These are phyloP conservation scores for Lepidium campestre DNA, from an alignment of 441 rosid genomes.

Conservation along the genomic window DNA sequence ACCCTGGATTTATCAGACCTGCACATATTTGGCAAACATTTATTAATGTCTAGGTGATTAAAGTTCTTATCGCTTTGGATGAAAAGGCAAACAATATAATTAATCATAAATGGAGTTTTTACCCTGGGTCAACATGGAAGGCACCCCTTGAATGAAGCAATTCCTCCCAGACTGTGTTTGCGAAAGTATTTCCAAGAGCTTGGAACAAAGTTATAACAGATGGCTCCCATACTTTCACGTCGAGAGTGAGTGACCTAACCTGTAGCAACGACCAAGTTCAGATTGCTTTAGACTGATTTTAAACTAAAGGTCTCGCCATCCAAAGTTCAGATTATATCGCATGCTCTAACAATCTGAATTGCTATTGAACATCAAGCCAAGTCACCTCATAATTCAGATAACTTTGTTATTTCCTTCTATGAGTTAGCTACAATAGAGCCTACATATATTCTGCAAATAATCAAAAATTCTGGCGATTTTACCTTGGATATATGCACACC, in stretches of 20 bases:
- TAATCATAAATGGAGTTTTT: slow-evolving; percentile 22
- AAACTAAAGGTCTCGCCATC: background rate
- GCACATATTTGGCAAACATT: slow-evolving; percentile 34
- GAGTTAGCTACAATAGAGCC: background rate
- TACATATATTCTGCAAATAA: background rate
- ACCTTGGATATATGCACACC: slow-evolving; percentile 99
- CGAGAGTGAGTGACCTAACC: slow-evolving; percentile 99
- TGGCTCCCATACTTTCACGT: slow-evolving; percentile 98
- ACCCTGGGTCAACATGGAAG: slow-evolving; percentile 82
- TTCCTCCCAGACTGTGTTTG: slow-evolving; percentile 98
- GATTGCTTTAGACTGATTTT: background rate
- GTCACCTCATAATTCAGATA: background rate
- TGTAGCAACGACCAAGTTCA: slow-evolving; percentile 35
- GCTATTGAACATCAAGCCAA: slow-evolving; percentile 10
- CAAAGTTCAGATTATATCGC: background rate
- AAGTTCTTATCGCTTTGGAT: slow-evolving; percentile 4
- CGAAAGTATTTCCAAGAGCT: slow-evolving; percentile 89
- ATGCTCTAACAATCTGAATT: background rate
- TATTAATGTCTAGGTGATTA: background rate
- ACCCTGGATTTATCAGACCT: slow-evolving; percentile 63
- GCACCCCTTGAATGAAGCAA: slow-evolving; percentile 75
- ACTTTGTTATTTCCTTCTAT: background rate
- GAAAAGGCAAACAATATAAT: background rate
- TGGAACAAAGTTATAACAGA: slow-evolving; percentile 94
- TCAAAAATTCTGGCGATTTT: slow-evolving; percentile 8